Percentiles rank a stretch among this genome's conserved stretches.
phyloP scores from a whole-genome alignment of 352 stramenopile genomes.

The Blastocystis sp. region DNA sequence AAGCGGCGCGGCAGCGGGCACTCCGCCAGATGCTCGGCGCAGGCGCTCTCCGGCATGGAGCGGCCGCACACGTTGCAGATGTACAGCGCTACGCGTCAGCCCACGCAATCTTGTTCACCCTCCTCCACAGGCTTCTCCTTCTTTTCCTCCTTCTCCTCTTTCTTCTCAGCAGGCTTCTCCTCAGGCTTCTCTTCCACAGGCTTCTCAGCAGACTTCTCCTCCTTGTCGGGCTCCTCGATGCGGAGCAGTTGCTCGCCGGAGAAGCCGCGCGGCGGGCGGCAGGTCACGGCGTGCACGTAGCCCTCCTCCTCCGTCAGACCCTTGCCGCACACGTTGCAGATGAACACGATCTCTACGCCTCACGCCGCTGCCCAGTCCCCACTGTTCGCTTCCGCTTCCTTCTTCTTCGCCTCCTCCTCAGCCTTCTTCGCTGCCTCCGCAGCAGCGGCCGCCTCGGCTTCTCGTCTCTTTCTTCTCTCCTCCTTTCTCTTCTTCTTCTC shows the following conservation, averaged over 20 bases:
- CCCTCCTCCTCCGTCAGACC: constrained; percentile 44
- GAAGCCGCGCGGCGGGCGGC: neutral
- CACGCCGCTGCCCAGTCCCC: no score
- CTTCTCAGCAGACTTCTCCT: neutral
- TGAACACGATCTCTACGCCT: constrained; percentile 27
- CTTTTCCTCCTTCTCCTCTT: neutral
- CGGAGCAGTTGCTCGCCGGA: constrained; percentile 25
- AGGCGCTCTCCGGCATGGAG: neutral
- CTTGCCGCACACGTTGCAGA: constrained; percentile 44
- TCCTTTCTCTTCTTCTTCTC: neutral
- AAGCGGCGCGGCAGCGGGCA: constrained; percentile 15
- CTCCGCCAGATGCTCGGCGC: neutral
- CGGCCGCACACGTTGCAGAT: constrained; percentile 39
- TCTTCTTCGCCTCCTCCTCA: neutral
- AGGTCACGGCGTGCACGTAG: constrained; percentile 3
- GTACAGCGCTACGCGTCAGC: neutral
- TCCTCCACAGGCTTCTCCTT: neutral
- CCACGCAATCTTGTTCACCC: neutral
- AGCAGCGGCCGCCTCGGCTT: neutral
- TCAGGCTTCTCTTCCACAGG: neutral
- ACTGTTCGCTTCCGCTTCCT: constrained; percentile 11
- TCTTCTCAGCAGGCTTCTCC: neutral
- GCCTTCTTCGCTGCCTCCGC: neutral
- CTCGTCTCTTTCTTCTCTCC: neutral
- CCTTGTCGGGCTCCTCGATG: constrained; percentile 7